Evolutionary conservation across 768 basidiomycete genomes (phyloP), one percentile per base, ranked within the genome.

Genomic region (Suillus subaureus): DNA sequence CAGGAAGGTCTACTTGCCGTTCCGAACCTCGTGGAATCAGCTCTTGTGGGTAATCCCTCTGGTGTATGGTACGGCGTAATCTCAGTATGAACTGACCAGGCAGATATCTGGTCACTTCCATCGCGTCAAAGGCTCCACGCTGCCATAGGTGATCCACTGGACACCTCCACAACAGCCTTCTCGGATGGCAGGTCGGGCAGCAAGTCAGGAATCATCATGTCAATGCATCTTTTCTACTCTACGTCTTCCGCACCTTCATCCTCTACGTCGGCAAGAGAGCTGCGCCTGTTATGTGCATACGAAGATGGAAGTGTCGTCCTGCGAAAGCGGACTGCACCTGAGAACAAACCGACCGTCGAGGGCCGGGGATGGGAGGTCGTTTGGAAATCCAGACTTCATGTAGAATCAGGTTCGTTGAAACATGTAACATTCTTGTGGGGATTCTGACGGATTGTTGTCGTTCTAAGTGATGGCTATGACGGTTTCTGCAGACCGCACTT

Each of bases 1-100:
- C 63, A 18, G 28, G 55, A 65, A 18, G 89, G 86, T 1, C 77
- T 95, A 54, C 74, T 98, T 33, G 94, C 93, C 0, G 79, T 97
- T 16, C 96, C 96, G 0, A 96, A 96, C 71, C 81, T 98, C 28
- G 84, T 95, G 11, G 94, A 99, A 71, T 97, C 96, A 7, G 87
- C 92, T 47, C 81, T 89, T 64, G 94, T 94, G 74, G 85, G 57
- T 2, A 16, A 52, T 23, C 39, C 5, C 13, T 31, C 6, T 28
- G 9, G 6, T 31, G 23, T 43, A 21, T 9, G 61, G 37, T 51
- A 63, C 35, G 6, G 60, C 9, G 26, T 28, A 26, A 49, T 45
- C 33, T 64, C 64, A 65, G 40, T 45, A 21, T 33, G 12, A 31
- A 42, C 28, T 28, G 16, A 40, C 28, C 69, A 97, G 95, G 91